Percentiles rank a stretch among this genome's conserved stretches.
These are phyloP conservation scores for Ogataea ramenticola DNA, from an alignment of 805 yeast species.

Conservation along the genomic window DNA sequence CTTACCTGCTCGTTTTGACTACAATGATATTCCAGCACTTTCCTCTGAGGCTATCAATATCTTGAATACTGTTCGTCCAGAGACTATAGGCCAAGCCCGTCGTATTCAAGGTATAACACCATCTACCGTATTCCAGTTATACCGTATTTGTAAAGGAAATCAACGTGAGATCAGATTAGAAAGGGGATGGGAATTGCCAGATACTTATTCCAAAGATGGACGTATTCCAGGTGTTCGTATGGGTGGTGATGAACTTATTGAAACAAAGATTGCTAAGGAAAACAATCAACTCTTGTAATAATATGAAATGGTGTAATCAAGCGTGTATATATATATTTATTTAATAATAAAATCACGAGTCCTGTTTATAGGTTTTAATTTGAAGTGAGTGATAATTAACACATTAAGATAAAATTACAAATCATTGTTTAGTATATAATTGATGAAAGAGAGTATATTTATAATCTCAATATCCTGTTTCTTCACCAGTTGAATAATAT, in stretches of 20 bases:
- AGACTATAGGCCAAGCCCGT: slow-evolving; percentile 91
- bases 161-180: slow-evolving; percentile 9
- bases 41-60: slow-evolving; percentile 68
- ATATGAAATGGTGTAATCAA: too few species aligned
- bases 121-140: slow-evolving; percentile 79
- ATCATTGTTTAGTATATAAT: too few species aligned
- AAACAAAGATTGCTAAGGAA: slow-evolving; percentile 1
- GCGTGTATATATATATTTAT: too few species aligned
- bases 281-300: neutral
- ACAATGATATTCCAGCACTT: slow-evolving; percentile 50
- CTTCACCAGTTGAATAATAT: too few species aligned
- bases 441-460: too few species aligned
- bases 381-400: too few species aligned
- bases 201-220: neutral
- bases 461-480: too few species aligned
- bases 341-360: neutral
- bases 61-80: slow-evolving; percentile 71
- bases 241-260: slow-evolving; percentile 7
- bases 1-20: slow-evolving; percentile 60
- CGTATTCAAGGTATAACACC: slow-evolving; percentile 94
- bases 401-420: too few species aligned
- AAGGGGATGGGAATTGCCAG: neutral
- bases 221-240: slow-evolving; percentile 4
- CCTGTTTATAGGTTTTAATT: too few species aligned
- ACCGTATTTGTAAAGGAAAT: slow-evolving; percentile 38